Evolutionary conservation across 2,329 filamentous ascomycete species (phyloP).

Genomic region (Paraphoma chrysanthemicola): DNA sequence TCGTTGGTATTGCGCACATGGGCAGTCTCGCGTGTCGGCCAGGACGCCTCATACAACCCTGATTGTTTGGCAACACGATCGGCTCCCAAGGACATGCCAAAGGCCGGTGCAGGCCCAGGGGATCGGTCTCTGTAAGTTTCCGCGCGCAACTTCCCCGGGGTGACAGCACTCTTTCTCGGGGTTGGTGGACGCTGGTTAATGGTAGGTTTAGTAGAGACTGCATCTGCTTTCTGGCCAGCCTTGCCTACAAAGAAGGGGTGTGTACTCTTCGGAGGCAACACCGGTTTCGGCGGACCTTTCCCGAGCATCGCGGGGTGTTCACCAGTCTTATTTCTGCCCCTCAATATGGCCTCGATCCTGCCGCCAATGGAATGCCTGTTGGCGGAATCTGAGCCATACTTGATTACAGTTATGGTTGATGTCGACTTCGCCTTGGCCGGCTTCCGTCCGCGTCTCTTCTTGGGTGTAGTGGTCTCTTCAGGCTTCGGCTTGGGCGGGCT

Average conservation of each 20-base stretch:
- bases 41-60: constrained; percentile 71
- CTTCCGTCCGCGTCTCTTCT: constrained; percentile 41
- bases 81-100: constrained; percentile 25
- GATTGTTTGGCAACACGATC: constrained; percentile 63
- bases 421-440: constrained; percentile 31
- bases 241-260: constrained; percentile 77
- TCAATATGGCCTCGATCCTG: constrained; percentile 69
- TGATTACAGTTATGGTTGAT: constrained; percentile 60
- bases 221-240: constrained; percentile 33
- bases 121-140: constrained; percentile 35
- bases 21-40: constrained; percentile 70
- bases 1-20: constrained; percentile 40
- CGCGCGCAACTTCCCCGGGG: constrained; percentile 55
- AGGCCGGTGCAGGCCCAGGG: constrained; percentile 19
- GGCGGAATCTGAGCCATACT: constrained; percentile 63
- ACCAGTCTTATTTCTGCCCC: constrained; percentile 34
- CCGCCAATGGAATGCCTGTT: constrained; percentile 60
- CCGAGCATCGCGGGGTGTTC: constrained; percentile 24
- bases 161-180: constrained; percentile 49
- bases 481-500: constrained; percentile 37
- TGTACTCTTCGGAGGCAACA: constrained; percentile 54
- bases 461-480: constrained; percentile 52
- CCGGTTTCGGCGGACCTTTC: constrained; percentile 34
- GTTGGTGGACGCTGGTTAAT: constrained; percentile 14
- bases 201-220: constrained; percentile 18